These are phyloP conservation scores for Cyathus striatus DNA, from an alignment of 768 basidiomycete species.

Conservation along the genomic window DNA sequence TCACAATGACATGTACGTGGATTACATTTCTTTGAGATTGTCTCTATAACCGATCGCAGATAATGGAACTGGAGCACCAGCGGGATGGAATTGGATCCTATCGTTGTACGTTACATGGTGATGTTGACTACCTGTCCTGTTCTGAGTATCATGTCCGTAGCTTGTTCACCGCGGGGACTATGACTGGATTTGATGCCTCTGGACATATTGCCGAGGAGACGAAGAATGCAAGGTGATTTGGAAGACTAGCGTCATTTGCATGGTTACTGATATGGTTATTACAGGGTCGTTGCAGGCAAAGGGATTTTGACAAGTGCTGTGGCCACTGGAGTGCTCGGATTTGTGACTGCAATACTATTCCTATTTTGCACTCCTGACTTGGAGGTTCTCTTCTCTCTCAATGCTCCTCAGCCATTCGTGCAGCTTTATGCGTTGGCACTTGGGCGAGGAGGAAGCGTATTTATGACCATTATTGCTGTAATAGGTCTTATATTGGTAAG, in stretches of 20 bases:
- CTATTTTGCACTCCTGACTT: slow-evolving; percentile 82
- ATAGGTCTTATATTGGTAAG: slow-evolving; percentile 81
- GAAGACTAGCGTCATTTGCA: not conserved
- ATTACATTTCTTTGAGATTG: slow-evolving; percentile 4
- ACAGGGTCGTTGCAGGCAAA: slow-evolving; percentile 70
- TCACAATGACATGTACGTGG: slow-evolving; percentile 75
- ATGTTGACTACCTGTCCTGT: too few species aligned
- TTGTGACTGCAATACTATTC: slow-evolving; percentile 74
- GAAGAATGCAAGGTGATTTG: slow-evolving; percentile 61
- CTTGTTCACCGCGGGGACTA: slow-evolving; percentile 80
- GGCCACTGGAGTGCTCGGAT: slow-evolving; percentile 77
- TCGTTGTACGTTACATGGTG: slow-evolving; percentile 73
- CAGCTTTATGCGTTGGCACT: slow-evolving; percentile 81
- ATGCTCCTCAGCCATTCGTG: slow-evolving; percentile 89
- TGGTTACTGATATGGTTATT: slow-evolving; percentile 3
- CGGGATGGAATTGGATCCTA: slow-evolving; percentile 89
- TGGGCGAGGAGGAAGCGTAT: slow-evolving; percentile 71
- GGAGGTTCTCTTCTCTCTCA: slow-evolving; percentile 65
- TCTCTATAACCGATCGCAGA: slow-evolving; percentile 34
- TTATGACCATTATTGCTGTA: slow-evolving; percentile 84
- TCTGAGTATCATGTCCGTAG: slow-evolving; percentile 35
- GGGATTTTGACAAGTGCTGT: slow-evolving; percentile 78
- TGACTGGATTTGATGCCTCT: slow-evolving; percentile 89
- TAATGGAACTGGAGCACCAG: slow-evolving; percentile 83
- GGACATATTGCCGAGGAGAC: slow-evolving; percentile 90